A percentile compares a stretch with the other conserved stretches of the same genome.
Conservation (phyloP, 345 rosid genomes). For the Cardamine chenopodiifolia region DNA sequence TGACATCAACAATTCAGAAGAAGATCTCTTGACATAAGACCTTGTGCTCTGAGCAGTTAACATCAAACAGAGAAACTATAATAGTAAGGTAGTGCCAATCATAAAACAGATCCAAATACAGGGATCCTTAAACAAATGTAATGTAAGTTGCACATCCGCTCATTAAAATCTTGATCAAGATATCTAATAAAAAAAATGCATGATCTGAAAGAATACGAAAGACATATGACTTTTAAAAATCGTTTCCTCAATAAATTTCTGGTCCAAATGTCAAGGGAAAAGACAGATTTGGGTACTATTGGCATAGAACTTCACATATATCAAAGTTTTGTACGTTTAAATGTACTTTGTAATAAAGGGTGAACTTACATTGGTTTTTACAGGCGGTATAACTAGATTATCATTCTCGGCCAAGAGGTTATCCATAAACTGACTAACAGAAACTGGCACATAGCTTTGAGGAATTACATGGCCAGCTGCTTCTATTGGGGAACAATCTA, state of each 20-base stretch:
- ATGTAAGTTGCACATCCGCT: neutral
- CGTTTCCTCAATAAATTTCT: neutral
- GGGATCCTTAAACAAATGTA: slow-evolving; percentile 7
- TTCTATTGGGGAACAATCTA: slow-evolving; percentile 92
- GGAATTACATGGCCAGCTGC: slow-evolving; percentile 98
- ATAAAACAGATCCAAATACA: slow-evolving; percentile 3
- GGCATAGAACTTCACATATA: slow-evolving; percentile 24
- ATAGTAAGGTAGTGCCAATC: slow-evolving; percentile 21
- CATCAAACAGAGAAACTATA: slow-evolving; percentile 27
- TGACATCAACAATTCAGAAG: slow-evolving; percentile 55
- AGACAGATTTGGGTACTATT: slow-evolving; percentile 8
- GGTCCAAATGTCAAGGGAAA: neutral
- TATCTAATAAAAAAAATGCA: slow-evolving; percentile 6
- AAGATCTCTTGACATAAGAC: slow-evolving; percentile 40
- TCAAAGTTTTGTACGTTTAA: neutral
- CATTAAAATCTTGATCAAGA: neutral
- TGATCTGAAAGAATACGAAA: neutral
- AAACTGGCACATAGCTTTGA: slow-evolving; percentile 86
- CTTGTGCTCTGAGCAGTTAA: slow-evolving; percentile 41
- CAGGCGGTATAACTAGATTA: slow-evolving; percentile 56
- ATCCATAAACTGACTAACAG: slow-evolving; percentile 98
- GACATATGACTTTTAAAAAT: neutral
- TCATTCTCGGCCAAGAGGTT: slow-evolving; percentile 97
- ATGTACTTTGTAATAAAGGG: slow-evolving; percentile 24
- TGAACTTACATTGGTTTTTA: slow-evolving; percentile 65